phyloP scores from a whole-genome alignment of 345 rosid genomes.

The Turritis glabra region DNA sequence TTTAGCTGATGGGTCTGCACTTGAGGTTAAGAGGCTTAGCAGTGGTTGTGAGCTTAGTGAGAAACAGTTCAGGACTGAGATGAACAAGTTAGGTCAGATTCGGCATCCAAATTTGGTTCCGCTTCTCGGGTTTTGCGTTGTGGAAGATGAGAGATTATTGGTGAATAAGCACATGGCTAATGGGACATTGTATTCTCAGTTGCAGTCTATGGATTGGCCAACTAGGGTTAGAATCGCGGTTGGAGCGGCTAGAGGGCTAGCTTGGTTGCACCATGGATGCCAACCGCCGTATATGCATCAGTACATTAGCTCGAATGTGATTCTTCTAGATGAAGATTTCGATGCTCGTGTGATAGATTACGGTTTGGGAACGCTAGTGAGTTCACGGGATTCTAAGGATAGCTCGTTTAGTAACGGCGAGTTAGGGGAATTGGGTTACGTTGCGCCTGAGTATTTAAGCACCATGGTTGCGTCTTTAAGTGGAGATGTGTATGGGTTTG shows the following conservation, averaged over 20 bases:
- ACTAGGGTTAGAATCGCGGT: constrained; percentile 50
- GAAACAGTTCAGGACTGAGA: constrained; percentile 58
- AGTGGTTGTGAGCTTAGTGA: constrained; percentile 47
- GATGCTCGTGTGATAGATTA: constrained; percentile 57
- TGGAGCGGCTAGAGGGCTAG: constrained; percentile 64
- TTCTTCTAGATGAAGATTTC: constrained; percentile 59
- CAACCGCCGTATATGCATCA: constrained; percentile 47
- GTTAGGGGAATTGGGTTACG: constrained; percentile 51
- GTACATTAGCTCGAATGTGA: constrained; percentile 54
- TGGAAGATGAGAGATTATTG: constrained; percentile 56
- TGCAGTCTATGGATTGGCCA: constrained; percentile 53
- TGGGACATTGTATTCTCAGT: constrained; percentile 50
- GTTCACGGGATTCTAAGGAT: constrained; percentile 42
- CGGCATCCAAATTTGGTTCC: constrained; percentile 72
- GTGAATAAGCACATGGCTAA: constrained; percentile 54
- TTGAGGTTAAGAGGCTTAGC: constrained; percentile 58
- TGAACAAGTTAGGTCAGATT: constrained; percentile 55
- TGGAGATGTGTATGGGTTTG: constrained; percentile 64
- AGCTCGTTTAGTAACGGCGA: constrained; percentile 49
- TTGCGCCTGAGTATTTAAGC: constrained; percentile 54
- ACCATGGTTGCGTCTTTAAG: constrained; percentile 51
- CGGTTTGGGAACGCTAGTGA: constrained; percentile 53
- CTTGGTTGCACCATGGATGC: constrained; percentile 67
- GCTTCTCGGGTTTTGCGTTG: constrained; percentile 57
- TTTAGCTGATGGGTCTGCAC: constrained; percentile 57